phyloP scores from a whole-genome alignment of 2,329 filamentous ascomycete species.

The Helotiales sp. region DNA sequence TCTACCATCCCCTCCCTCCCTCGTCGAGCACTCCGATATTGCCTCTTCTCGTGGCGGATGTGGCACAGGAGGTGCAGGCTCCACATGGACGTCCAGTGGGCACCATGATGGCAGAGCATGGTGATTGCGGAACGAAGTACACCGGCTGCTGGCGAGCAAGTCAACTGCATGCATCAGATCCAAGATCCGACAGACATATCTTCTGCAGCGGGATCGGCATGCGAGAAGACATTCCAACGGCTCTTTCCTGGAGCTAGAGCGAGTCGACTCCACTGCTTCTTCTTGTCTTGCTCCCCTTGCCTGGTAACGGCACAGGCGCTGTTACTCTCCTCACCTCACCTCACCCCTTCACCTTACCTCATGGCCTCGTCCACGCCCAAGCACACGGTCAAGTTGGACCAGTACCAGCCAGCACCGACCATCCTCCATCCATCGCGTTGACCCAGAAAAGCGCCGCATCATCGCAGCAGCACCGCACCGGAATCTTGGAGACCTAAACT shows the following conservation, averaged over 20 bases:
- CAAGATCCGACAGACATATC: constrained; percentile 4
- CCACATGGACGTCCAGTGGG: neutral
- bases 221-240: constrained; percentile 1
- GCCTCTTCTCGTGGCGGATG: neutral
- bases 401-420: neutral
- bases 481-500: constrained; percentile 27
- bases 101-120: neutral
- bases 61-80: neutral
- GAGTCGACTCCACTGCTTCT: neutral
- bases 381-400: neutral
- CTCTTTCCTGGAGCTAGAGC: neutral
- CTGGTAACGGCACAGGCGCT: neutral
- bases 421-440: neutral
- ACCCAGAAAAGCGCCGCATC: neutral
- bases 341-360: neutral
- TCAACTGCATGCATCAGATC: neutral
- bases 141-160: neutral
- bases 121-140: neutral
- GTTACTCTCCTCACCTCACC: neutral
- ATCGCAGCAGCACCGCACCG: neutral
- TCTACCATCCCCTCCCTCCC: neutral
- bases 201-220: constrained; percentile 8
- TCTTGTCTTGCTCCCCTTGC: neutral
- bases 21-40: neutral
- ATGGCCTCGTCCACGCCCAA: neutral